Conservation (phyloP, 768 basidiomycete species). For the Fomitopsis serialis region DNA sequence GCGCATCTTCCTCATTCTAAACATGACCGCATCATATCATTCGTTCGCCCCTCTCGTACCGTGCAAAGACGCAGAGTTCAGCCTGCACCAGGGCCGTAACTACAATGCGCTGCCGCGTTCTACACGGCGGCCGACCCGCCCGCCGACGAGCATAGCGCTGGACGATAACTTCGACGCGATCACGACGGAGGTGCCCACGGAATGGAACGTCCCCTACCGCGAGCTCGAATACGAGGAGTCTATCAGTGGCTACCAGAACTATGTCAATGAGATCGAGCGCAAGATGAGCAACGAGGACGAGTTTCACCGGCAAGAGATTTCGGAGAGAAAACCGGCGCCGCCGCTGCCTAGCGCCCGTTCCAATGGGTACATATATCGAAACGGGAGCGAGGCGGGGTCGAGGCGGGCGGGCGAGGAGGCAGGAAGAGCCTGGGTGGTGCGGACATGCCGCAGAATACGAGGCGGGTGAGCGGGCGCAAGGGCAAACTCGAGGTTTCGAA, state of each 20-base stretch:
- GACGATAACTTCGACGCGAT: constrained; percentile 25
- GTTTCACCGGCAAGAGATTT: neutral
- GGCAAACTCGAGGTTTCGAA: constrained; percentile 26
- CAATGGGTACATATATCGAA: constrained; percentile 1
- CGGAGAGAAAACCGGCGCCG: neutral
- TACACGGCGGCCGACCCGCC: constrained; percentile 7
- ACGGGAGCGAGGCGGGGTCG: constrained; percentile 2
- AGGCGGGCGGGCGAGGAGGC: neutral
- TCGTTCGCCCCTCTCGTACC: neutral
- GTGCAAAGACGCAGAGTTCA: neutral
- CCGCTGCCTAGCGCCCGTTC: neutral
- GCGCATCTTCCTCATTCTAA: neutral
- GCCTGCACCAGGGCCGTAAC: constrained; percentile 4
- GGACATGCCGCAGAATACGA: constrained; percentile 15
- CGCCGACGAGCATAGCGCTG: constrained; percentile 19
- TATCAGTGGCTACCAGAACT: constrained; percentile 24
- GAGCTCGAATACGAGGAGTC: constrained; percentile 19
- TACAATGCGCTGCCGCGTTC: constrained; percentile 8
- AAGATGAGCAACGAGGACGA: constrained; percentile 20
- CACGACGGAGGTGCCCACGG: constrained; percentile 23
- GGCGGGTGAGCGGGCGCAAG: constrained; percentile 18
- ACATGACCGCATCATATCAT: neutral
- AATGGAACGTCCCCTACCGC: constrained; percentile 11
- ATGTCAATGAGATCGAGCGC: constrained; percentile 25
- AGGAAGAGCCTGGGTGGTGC: neutral